phyloP scores from a whole-genome alignment of 2,329 filamentous ascomycete genomes.

The Alternaria triticimaculans region DNA sequence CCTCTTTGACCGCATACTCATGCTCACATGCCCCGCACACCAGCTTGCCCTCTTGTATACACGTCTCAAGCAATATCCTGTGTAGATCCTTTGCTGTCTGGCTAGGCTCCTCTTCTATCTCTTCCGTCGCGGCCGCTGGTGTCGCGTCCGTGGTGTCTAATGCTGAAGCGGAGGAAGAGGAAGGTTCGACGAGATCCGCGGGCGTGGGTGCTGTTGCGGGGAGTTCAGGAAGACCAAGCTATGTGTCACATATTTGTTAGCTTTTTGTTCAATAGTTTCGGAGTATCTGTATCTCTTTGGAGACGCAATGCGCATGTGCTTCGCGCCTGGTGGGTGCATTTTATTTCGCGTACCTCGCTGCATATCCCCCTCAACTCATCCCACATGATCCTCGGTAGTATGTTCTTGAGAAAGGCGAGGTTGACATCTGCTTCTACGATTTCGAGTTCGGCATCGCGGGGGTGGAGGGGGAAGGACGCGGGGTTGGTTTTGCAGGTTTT shows the following conservation, averaged over 20 bases:
- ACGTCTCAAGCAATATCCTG: slow-evolving; percentile 83
- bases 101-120: slow-evolving; percentile 68
- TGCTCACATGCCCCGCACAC: slow-evolving; percentile 92
- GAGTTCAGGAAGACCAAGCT: slow-evolving; percentile 82
- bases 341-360: slow-evolving; percentile 66
- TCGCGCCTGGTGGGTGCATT: neutral
- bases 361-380: slow-evolving; percentile 76
- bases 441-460: slow-evolving; percentile 88
- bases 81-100: slow-evolving; percentile 79
- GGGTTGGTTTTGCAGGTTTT: slow-evolving; percentile 88
- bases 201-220: slow-evolving; percentile 53
- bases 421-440: slow-evolving; percentile 84
- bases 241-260: neutral
- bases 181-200: slow-evolving; percentile 40
- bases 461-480: slow-evolving; percentile 87
- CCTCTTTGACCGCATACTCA: slow-evolving; percentile 93
- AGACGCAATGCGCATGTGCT: neutral
- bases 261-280: neutral
- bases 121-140: slow-evolving; percentile 47
- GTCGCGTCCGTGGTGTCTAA: slow-evolving; percentile 43
- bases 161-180: neutral
- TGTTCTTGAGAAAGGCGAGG: slow-evolving; percentile 78
- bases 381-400: slow-evolving; percentile 91
- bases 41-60: slow-evolving; percentile 85
- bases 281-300: neutral